These are phyloP conservation scores for Casuarina glauca DNA, from an alignment of 306 rosid genomes.

Conservation along the genomic window DNA sequence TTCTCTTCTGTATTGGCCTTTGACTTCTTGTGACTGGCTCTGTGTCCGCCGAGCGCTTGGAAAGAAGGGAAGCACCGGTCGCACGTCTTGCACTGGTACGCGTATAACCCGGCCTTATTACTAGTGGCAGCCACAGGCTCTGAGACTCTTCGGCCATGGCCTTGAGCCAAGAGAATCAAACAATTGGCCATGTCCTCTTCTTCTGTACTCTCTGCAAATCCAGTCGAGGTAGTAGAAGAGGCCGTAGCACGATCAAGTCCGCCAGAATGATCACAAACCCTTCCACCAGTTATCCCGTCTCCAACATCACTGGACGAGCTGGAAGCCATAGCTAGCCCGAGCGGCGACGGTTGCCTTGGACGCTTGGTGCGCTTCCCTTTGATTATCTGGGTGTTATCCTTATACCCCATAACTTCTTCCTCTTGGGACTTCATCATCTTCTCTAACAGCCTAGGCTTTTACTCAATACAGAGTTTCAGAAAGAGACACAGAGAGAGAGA, in stretches of 20 bases:
- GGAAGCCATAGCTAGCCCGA: constrained; percentile 31
- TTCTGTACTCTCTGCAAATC: constrained; percentile 33
- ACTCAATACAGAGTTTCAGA: background rate
- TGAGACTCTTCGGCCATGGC: constrained; percentile 17
- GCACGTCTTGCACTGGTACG: constrained; percentile 83
- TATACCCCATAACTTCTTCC: constrained; percentile 21
- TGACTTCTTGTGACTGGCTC: constrained; percentile 81
- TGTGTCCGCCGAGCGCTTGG: constrained; percentile 93
- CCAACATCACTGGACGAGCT: constrained; percentile 32
- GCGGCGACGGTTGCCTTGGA: constrained; percentile 48
- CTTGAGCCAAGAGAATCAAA: constrained; percentile 76
- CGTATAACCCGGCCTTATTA: constrained; percentile 3
- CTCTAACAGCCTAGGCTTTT: background rate
- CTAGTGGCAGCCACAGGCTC: background rate
- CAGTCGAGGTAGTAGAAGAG: constrained; percentile 28
- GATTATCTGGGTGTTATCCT: constrained; percentile 37
- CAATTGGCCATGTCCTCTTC: constrained; percentile 84
- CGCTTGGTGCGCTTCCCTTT: constrained; percentile 83
- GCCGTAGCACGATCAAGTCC: constrained; percentile 19
- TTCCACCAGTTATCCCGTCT: constrained; percentile 5
- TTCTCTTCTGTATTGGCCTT: constrained; percentile 33
- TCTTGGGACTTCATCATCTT: constrained; percentile 41
- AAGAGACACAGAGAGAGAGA: constrained; percentile 1
- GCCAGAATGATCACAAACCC: background rate
- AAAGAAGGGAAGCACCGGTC: constrained; percentile 70